Evolutionary conservation across 1,139 yeast species (phyloP), one percentile per base, ranked within the genome.

Genomic region (Candida labiduridarum): DNA sequence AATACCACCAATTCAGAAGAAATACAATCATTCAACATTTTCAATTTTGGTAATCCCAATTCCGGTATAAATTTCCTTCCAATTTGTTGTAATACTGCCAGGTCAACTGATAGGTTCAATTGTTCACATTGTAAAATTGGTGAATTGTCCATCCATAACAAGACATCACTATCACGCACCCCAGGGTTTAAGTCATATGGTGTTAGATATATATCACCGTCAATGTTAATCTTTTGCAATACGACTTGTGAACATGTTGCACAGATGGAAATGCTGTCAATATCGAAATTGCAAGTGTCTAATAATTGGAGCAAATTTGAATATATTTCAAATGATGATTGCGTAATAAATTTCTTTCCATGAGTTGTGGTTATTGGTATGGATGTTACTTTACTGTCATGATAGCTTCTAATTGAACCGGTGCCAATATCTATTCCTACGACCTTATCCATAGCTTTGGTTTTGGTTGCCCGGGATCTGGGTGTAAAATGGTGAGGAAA

Each of bases 131-230:
- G 76, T 2, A 56, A 47, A 1, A 49, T 53, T 6, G 83, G 66
- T 46, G 80, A 62, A n/a, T 70, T 67, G 56, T 83, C 87, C 87
- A 82, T 83, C 87, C 87, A 83, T 48, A 83, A 68, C 6, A 83
- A 67, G 1, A 82, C 69, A 57, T 81, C 81, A 40, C 72, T 72
- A 10, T 59, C 58, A 0, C 6, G 25, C 7, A 50, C 42, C 11
- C 57, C 55, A 3, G 48, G 51, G 38, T 46, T 41, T 41, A 59
- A 55, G 25, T 61, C 62, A 46, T 62, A 59, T 45, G 67, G 65
- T 35, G 60, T 70, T 10, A 74, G 63, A 18, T 55, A 38, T 5
- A 59, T 44, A 3, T 38, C 30, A 2, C 55, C 66, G 7, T 56
- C 49, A 0, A 42, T 46, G 9, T 47, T 10, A 9, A 49, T 25